Percentiles rank a stretch among this genome's conserved stretches.
Conservation (phyloP, 2,329 filamentous ascomycete species). For the Nemania abortiva region DNA sequence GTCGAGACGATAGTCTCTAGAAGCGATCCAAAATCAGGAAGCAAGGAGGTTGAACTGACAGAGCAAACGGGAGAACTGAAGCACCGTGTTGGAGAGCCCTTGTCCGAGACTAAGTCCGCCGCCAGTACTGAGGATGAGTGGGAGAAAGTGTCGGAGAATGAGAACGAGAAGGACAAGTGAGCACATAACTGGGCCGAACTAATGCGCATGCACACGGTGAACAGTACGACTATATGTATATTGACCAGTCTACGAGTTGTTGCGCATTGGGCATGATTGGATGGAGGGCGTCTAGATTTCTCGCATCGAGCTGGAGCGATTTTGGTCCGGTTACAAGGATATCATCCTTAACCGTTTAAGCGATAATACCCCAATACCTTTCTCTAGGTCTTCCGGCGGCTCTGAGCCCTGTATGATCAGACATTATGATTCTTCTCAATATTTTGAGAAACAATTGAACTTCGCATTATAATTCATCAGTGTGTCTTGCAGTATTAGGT, state of each 20-base stretch:
- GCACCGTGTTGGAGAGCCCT: conserved; percentile 54
- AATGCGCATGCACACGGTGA: conserved; percentile 14
- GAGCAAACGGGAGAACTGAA: conserved; percentile 62
- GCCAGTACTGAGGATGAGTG: conserved; percentile 94
- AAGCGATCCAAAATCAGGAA: conserved; percentile 49
- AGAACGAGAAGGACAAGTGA: conserved; percentile 69
- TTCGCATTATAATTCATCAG: neutral
- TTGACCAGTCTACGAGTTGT: conserved; percentile 13
- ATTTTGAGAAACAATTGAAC: neutral
- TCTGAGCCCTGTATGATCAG: neutral
- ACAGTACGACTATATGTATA: conserved; percentile 28
- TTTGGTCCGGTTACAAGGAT: conserved; percentile 36
- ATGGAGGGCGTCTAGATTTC: neutral
- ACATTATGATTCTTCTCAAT: neutral
- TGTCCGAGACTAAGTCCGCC: conserved; percentile 65
- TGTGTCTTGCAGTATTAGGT: neutral
- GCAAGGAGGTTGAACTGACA: conserved; percentile 59
- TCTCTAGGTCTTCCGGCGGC: neutral
- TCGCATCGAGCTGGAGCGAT: conserved; percentile 6
- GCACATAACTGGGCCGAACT: neutral
- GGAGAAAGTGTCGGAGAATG: conserved; percentile 89
- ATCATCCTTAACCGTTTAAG: conserved; percentile 37
- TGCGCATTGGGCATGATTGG: conserved; percentile 20
- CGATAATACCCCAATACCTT: conserved; percentile 34
- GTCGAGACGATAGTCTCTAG: conserved; percentile 57